Conservation (phyloP, 2,329 filamentous ascomycete species). For the Colletotrichum neosansevieriae region DNA sequence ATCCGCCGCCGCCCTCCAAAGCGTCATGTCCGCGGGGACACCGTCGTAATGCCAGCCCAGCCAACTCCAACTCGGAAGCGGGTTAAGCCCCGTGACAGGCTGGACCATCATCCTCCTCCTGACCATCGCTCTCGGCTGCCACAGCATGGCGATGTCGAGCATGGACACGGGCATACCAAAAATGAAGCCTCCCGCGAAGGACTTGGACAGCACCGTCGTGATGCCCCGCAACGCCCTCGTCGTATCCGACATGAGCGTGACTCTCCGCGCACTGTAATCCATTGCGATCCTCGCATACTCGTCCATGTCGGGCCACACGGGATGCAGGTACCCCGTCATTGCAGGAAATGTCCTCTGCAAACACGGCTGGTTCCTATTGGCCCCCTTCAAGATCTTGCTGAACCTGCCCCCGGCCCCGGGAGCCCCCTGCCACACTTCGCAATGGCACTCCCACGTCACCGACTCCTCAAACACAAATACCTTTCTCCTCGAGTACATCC, state of each 20-base stretch:
- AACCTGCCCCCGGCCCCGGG: conserved; percentile 39
- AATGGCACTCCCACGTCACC: conserved; percentile 61
- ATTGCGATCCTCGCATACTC: conserved; percentile 58
- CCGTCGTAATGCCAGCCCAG: conserved; percentile 62
- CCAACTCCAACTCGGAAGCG: conserved; percentile 60
- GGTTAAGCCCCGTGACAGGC: conserved; percentile 43
- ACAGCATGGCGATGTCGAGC: conserved; percentile 58
- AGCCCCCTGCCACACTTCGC: conserved; percentile 54
- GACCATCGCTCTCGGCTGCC: conserved; percentile 58
- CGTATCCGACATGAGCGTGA: conserved; percentile 57
- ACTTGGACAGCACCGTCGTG: conserved; percentile 55
- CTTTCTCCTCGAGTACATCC: conserved; percentile 56
- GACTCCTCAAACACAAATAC: conserved; percentile 59
- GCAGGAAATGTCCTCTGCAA: conserved; percentile 48
- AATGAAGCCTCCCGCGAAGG: conserved; percentile 57
- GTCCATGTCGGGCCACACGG: conserved; percentile 60
- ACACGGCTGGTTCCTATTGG: conserved; percentile 43
- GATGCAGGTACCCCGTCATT: conserved; percentile 53
- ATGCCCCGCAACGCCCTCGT: conserved; percentile 57
- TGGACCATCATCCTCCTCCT: conserved; percentile 52
- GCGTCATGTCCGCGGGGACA: conserved; percentile 54
- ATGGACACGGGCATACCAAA: conserved; percentile 62
- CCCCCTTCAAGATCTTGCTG: conserved; percentile 43
- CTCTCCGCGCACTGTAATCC: conserved; percentile 55
- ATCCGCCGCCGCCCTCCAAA: conserved; percentile 58